A percentile compares a stretch with the other conserved stretches of the same genome.
Evolutionary conservation across 1,284 basidiomycete species (phyloP).

Genomic region (Porodaedalea pini): DNA sequence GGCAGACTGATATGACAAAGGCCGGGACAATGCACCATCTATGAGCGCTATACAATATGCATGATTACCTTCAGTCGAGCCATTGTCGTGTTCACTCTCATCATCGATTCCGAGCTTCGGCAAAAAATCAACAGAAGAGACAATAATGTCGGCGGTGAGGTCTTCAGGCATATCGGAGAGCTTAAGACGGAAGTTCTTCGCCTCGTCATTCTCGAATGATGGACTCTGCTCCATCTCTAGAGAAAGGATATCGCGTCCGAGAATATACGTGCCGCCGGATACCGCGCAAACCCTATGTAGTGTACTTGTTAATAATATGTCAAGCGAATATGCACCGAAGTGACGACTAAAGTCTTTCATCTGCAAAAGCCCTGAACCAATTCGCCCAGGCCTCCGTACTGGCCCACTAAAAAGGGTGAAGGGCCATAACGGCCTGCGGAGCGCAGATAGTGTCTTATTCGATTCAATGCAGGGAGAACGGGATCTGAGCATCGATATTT

Average conservation of each 20-base stretch:
- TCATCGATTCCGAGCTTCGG: conserved; percentile 23
- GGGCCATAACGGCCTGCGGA: conserved; percentile 87
- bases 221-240: conserved; percentile 30
- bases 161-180: conserved; percentile 60
- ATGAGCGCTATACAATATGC: conserved; percentile 64
- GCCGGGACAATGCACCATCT: conserved; percentile 39
- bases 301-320: not conserved
- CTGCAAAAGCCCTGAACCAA: conserved; percentile 90
- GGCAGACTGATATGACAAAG: conserved; percentile 20
- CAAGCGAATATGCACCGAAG: not conserved
- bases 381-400: conserved; percentile 92
- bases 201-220: conserved; percentile 20
- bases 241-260: conserved; percentile 56
- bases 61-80: conserved; percentile 16
- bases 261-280: conserved; percentile 79
- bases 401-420: conserved; percentile 88
- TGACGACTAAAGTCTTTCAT: conserved; percentile 10
- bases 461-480: conserved; percentile 57
- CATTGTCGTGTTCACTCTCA: conserved; percentile 20
- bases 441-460: conserved; percentile 70
- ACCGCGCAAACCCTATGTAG: conserved; percentile 72
- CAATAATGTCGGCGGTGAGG: conserved; percentile 44
- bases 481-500: conserved; percentile 44
- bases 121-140: conserved; percentile 38
- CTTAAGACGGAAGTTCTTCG: conserved; percentile 35